Percentiles rank a stretch among this genome's conserved stretches.
Evolutionary conservation across 2,329 filamentous ascomycete genomes (phyloP).

Genomic region (Diplocarpon mali): DNA sequence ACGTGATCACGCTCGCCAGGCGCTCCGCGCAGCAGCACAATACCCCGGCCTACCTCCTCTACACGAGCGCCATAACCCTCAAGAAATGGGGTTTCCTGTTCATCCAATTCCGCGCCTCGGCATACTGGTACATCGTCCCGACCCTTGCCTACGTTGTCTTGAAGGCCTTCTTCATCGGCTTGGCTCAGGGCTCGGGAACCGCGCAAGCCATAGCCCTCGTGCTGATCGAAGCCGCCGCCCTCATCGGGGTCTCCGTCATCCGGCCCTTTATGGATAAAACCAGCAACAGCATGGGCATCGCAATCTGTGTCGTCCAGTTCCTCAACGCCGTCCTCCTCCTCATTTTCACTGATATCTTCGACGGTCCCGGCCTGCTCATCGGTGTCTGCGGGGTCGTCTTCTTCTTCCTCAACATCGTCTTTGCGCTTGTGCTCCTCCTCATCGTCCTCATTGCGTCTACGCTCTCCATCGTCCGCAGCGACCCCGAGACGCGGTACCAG

Average conservation of each 20-base stretch:
- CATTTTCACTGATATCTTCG: conserved; percentile 80
- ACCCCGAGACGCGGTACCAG: conserved; percentile 89
- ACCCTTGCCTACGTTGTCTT: conserved; percentile 65
- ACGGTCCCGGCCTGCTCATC: conserved; percentile 69
- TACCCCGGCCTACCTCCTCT: conserved; percentile 93
- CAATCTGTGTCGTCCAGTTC: conserved; percentile 83
- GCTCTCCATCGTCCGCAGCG: conserved; percentile 80
- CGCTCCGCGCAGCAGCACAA: conserved; percentile 85
- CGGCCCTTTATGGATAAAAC: conserved; percentile 99
- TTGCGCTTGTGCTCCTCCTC: conserved; percentile 71
- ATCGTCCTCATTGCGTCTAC: conserved; percentile 67
- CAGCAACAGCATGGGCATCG: conserved; percentile 92
- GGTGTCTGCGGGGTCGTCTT: conserved; percentile 84
- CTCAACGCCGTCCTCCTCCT: conserved; percentile 81
- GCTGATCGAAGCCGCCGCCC: conserved; percentile 66
- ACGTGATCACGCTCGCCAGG: conserved; percentile 80
- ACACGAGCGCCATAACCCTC: conserved; percentile 83
- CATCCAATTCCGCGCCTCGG: conserved; percentile 88
- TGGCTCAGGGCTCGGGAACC: conserved; percentile 58
- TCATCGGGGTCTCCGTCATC: conserved; percentile 69
- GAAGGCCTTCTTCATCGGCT: conserved; percentile 81
- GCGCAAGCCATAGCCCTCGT: conserved; percentile 76
- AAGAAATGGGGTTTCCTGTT: conserved; percentile 99
- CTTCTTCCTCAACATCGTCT: conserved; percentile 77
- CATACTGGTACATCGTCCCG: conserved; percentile 89